Evolutionary conservation across 257 asterid species (phyloP), one percentile per base, ranked within the genome.

Genomic region (Schizonepeta tenuifolia): DNA sequence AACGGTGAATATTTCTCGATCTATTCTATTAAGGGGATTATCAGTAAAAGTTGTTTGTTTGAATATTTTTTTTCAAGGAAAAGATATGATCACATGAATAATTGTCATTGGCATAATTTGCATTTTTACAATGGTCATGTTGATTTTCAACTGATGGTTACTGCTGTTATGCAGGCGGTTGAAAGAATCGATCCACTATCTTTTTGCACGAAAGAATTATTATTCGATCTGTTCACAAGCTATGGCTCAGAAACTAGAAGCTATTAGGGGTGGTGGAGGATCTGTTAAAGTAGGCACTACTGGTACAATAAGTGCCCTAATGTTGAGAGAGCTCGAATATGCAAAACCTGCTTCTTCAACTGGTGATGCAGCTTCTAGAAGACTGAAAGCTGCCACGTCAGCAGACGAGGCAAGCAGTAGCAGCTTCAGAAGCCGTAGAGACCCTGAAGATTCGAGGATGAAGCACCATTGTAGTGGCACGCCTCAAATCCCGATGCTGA

Each of bases 261-360:
- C 86, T 22, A 83, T 87, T 64, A 77, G 68, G 73, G 88, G 96
- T 69, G 91, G 95, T 21, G 96, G 95, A 71, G 97, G 97, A 67
- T 89, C 95, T 9, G 55, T 91, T 61, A 89, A 85, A 82, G 83
- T 87, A 10, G 97, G 97, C 60, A 80, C 91, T n/a, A 91, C 91
- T 2, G 96, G 97, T 54, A 91, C 87, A 41, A 86, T 92, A 69
- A 83, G 92, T 74, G 86, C 91, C 65, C 87, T 92, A 21, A 85
- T 92, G 88, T 88, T 91, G 36, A 79, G 83, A 75, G 97, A 92
- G 49, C 71, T 92, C 63, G 89, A 85, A 63, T 79, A 87, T 28
- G 38, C 76, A 36, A 81, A 84, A 68, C 69, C 88, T 31, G 46
- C 60, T 67, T 70, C 67, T 1, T 38, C 43, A 3, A 51, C 9